phyloP scores from a whole-genome alignment of 169 alveolate species.

The Eimeria nieschulzi region DNA sequence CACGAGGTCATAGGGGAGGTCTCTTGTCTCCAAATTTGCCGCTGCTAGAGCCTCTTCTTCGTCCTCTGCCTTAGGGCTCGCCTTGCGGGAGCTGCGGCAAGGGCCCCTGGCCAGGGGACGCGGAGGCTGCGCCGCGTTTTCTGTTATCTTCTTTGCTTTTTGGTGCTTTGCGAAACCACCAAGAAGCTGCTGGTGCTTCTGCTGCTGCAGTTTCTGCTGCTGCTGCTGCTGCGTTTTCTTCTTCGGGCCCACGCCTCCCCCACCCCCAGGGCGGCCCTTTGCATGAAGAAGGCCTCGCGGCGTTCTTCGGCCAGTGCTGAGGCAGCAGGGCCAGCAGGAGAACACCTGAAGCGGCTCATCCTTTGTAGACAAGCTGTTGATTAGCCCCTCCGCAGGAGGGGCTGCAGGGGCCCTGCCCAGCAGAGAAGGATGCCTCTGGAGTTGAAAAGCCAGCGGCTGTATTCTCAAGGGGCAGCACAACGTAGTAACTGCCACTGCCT shows the following conservation, averaged over 20 bases:
- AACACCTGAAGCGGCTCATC: too few relatives aligned
- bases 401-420: too few relatives aligned
- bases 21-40: not conserved
- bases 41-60: not conserved
- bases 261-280: slow-evolving; percentile 45
- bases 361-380: too few relatives aligned
- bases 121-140: not conserved
- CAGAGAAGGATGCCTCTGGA: slow-evolving; percentile 7
- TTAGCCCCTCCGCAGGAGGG: too few relatives aligned
- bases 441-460: too few relatives aligned
- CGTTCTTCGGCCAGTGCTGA: not conserved
- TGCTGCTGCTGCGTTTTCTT: slow-evolving; percentile 29
- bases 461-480: too few relatives aligned
- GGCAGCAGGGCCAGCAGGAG: not conserved
- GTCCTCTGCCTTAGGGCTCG: not conserved
- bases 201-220: slow-evolving; percentile 41
- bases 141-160: slow-evolving; percentile 1
- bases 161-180: slow-evolving; percentile 22
- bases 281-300: slow-evolving; percentile 15
- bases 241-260: slow-evolving; percentile 37
- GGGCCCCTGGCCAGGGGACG: not conserved
- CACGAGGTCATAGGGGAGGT: slow-evolving; percentile 28
- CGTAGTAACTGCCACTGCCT: too few relatives aligned
- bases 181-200: slow-evolving; percentile 44
- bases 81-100: not conserved